A percentile compares a stretch with the other conserved stretches of the same genome.
phyloP scores from a whole-genome alignment of 2,329 filamentous ascomycete genomes.

The Penicillium sp. region DNA sequence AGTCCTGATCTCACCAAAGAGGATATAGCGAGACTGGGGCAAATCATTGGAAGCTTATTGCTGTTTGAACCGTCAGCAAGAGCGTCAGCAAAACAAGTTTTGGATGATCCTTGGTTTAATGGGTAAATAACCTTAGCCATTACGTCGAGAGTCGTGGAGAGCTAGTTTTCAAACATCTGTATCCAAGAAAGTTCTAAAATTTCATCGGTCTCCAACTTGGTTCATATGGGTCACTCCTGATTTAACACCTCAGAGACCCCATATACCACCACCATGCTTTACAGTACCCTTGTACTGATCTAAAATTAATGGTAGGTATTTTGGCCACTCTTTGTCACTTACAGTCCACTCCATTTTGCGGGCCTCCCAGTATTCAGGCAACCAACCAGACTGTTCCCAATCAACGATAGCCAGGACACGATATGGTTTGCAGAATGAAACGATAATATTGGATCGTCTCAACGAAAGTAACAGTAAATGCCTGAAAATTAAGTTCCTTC shows the following conservation, averaged over 20 bases:
- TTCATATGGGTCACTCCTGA: not conserved
- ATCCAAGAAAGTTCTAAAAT: not conserved
- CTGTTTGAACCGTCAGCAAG: conserved; percentile 29
- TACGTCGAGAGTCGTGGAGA: not conserved
- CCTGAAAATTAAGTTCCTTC: no score
- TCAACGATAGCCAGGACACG: no score
- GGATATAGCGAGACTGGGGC: conserved; percentile 26
- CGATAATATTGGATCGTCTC: no score
- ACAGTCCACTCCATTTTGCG: not conserved
- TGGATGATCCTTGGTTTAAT: conserved; percentile 30
- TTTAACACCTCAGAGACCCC: not conserved
- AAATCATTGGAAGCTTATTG: conserved; percentile 27
- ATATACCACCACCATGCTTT: not conserved
- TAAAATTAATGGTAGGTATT: not conserved
- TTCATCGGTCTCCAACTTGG: no score
- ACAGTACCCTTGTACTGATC: not conserved
- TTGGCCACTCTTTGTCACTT: not conserved
- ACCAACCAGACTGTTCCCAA: no score
- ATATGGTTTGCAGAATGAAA: no score
- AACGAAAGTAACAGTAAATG: no score
- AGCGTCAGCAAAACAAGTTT: conserved; percentile 27
- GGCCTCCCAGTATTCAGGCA: no score
- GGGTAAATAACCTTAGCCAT: conserved; percentile 1
- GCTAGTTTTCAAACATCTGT: not conserved
- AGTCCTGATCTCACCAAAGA: conserved; percentile 24